These are phyloP conservation scores for Tulasnella sp. DNA, from an alignment of 768 basidiomycete genomes.

Conservation along the genomic window DNA sequence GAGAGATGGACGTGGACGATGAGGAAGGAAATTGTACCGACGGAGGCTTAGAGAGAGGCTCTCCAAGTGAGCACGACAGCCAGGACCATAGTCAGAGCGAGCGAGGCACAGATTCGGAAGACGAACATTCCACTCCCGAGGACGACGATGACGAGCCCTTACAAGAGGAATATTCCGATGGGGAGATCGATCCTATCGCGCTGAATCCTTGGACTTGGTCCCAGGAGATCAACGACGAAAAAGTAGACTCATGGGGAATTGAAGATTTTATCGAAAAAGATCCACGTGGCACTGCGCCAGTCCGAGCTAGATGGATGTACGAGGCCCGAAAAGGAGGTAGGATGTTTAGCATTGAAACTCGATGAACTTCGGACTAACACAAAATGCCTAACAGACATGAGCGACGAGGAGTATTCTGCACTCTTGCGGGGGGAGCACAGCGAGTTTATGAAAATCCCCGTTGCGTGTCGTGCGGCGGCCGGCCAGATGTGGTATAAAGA, in stretches of 20 bases:
- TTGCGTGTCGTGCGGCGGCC: not conserved
- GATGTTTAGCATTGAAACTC: not conserved
- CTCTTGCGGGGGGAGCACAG: not conserved
- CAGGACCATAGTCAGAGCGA: not conserved
- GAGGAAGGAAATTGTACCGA: not conserved
- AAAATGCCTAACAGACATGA: not conserved
- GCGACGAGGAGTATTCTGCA: not conserved
- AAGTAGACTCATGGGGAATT: not conserved
- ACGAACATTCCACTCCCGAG: not conserved
- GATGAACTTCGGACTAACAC: not conserved
- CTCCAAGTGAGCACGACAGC: not conserved
- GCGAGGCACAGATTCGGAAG: not conserved
- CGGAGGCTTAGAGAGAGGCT: not conserved
- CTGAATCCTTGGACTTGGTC: not conserved
- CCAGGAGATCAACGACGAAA: not conserved
- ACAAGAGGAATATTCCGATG: not conserved
- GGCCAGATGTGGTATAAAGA: not conserved
- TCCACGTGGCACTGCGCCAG: not conserved
- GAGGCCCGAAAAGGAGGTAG: not conserved
- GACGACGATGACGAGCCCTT: not conserved
- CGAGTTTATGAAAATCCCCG: not conserved
- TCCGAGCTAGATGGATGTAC: not conserved
- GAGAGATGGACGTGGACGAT: no score
- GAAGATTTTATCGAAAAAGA: not conserved
- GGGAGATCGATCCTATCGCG: not conserved